Conservation (phyloP, 208 protist species). For the Acanthamoeba culbertsoni region DNA sequence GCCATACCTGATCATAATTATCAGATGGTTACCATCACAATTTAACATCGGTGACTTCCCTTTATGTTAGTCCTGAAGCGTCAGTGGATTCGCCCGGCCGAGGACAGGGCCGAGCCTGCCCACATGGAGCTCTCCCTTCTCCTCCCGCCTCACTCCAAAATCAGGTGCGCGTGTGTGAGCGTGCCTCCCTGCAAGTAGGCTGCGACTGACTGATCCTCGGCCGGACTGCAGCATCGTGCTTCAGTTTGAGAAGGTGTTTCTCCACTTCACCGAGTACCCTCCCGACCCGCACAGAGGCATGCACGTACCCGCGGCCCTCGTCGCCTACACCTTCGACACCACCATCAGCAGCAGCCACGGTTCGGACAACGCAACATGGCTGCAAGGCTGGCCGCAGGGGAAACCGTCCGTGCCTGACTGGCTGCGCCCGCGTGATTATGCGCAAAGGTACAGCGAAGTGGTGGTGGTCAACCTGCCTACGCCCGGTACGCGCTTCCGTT, state of each 20-base stretch:
- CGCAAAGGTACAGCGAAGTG: not conserved
- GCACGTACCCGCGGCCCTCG: constrained; percentile 29
- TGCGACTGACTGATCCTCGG: not conserved
- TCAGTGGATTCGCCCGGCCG: constrained; percentile 29
- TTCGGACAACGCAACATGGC: not conserved
- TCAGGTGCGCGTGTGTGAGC: not conserved
- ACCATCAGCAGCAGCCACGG: too few species aligned
- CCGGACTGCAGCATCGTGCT: not conserved
- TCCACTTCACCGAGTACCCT: constrained; percentile 49
- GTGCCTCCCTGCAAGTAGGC: not conserved
- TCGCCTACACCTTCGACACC: not conserved
- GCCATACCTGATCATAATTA: not conserved
- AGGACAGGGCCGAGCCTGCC: constrained; percentile 21
- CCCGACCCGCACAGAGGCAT: constrained; percentile 46
- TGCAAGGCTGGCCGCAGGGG: not conserved
- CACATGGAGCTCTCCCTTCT: constrained; percentile 5
- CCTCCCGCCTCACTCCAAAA: constrained; percentile 1
- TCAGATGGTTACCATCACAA: too few species aligned
- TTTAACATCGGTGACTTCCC: not conserved
- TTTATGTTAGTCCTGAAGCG: not conserved
- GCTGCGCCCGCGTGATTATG: not conserved
- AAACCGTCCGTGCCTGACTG: not conserved
- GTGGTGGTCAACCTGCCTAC: constrained; percentile 46
- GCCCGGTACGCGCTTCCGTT: not conserved
- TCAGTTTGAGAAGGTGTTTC: constrained; percentile 48